phyloP scores from a whole-genome alignment of 2,329 filamentous ascomycete genomes.

The Arthrinium phaeospermum region DNA sequence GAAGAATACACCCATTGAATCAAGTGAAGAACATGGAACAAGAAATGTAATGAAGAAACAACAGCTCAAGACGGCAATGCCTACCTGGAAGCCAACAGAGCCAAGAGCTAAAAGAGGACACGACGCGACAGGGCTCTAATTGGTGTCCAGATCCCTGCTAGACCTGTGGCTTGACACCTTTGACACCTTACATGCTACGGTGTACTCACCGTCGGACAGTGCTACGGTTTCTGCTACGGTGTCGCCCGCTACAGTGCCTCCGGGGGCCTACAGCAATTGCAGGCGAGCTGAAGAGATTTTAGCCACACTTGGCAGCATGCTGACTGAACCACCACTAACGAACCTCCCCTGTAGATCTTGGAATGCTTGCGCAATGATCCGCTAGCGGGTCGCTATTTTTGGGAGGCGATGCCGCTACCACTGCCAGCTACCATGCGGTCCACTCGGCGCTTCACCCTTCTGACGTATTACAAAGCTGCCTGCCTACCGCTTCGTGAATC shows the following conservation, averaged over 20 bases:
- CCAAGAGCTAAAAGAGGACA: conserved; percentile 11
- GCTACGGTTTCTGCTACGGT: neutral
- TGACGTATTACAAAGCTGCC: conserved; percentile 51
- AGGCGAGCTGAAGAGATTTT: neutral
- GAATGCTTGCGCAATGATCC: conserved; percentile 12
- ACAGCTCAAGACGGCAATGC: neutral
- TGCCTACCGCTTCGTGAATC: conserved; percentile 20
- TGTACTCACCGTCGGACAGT: neutral
- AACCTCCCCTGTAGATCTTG: conserved; percentile 3
- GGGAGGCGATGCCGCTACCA: neutral
- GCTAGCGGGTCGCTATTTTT: conserved; percentile 12
- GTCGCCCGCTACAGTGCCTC: neutral
- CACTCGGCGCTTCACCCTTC: neutral
- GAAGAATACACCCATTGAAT: neutral
- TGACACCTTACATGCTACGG: neutral
- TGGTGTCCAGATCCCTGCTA: neutral
- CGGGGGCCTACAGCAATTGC: neutral
- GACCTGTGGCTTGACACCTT: conserved; percentile 3
- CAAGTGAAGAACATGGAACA: neutral
- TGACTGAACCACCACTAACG: neutral
- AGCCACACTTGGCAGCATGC: neutral
- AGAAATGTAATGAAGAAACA: neutral
- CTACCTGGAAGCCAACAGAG: neutral
- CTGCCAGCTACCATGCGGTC: too few relatives aligned
- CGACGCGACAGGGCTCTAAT: conserved; percentile 20